Percentiles rank a stretch among this genome's conserved stretches.
Evolutionary conservation across 1,284 basidiomycete species (phyloP).

Genomic region (Peniophora sp.): DNA sequence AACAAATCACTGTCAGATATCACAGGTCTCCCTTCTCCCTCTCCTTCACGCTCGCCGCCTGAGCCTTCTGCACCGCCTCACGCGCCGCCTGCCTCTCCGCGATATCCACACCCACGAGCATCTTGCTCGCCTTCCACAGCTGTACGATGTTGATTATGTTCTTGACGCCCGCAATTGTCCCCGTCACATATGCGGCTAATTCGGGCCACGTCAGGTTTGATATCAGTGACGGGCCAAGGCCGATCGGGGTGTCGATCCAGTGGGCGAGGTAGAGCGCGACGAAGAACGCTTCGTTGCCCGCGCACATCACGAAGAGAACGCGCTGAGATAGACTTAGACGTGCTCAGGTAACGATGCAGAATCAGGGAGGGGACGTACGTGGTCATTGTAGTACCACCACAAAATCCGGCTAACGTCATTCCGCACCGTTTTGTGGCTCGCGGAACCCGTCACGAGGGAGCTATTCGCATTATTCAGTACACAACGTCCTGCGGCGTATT

Average conservation of each 20-base stretch:
- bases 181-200: slow-evolving; percentile 57
- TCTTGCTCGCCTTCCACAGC: slow-evolving; percentile 97
- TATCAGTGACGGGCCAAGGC: slow-evolving; percentile 24
- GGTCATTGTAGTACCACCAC: slow-evolving; percentile 91
- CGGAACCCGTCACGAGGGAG: slow-evolving; percentile 87
- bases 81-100: slow-evolving; percentile 72
- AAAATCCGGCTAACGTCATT: slow-evolving; percentile 90
- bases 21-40: background rate
- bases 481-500: background rate
- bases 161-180: slow-evolving; percentile 76
- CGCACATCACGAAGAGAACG: slow-evolving; percentile 90
- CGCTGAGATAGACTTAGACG: slow-evolving; percentile 33
- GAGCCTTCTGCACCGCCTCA: slow-evolving; percentile 28
- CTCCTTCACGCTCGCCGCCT: slow-evolving; percentile 6
- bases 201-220: slow-evolving; percentile 73
- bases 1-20: no score
- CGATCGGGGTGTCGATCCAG: slow-evolving; percentile 68
- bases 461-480: slow-evolving; percentile 33
- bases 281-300: slow-evolving; percentile 97
- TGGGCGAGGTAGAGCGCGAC: slow-evolving; percentile 94
- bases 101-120: slow-evolving; percentile 85
- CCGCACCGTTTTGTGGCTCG: slow-evolving; percentile 88
- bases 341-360: background rate
- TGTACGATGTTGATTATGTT: slow-evolving; percentile 96
- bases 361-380: slow-evolving; percentile 46